Conservation (phyloP, 1,139 yeast species). For the Pichia sp. region DNA sequence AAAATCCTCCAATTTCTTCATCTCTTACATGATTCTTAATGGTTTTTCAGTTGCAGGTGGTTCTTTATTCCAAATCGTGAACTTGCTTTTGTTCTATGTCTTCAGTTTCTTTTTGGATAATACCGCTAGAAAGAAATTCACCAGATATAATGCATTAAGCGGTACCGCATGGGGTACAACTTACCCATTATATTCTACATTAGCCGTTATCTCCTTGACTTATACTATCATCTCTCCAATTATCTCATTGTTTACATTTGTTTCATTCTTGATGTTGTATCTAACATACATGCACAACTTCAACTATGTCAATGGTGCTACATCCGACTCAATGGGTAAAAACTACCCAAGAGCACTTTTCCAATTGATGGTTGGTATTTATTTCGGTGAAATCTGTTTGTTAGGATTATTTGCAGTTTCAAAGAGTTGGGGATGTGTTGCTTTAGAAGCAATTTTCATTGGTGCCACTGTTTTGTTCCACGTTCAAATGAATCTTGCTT, state of each 20-base stretch:
- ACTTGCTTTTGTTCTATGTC: conserved; percentile 47
- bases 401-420: conserved; percentile 66
- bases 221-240: conserved; percentile 75
- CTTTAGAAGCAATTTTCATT: conserved; percentile 37
- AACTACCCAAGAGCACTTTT: conserved; percentile 67
- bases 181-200: conserved; percentile 67
- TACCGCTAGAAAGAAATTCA: conserved; percentile 55
- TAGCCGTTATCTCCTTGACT: conserved; percentile 69
- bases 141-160: conserved; percentile 26
- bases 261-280: conserved; percentile 49
- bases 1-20: conserved; percentile 74
- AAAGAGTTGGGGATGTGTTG: conserved; percentile 32
- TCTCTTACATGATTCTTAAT: conserved; percentile 62
- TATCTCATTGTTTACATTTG: conserved; percentile 52
- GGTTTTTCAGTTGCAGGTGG: conserved; percentile 70
- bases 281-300: conserved; percentile 61
- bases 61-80: conserved; percentile 31
- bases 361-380: conserved; percentile 71
- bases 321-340: conserved; percentile 59
- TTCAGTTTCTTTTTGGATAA: conserved; percentile 22
- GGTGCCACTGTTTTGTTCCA: conserved; percentile 33
- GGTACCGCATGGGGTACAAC: conserved; percentile 56
- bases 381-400: conserved; percentile 69
- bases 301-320: conserved; percentile 42
- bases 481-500: conserved; percentile 28